Conservation (phyloP, 345 rosid species). For the Eucalyptus cloeziana region DNA sequence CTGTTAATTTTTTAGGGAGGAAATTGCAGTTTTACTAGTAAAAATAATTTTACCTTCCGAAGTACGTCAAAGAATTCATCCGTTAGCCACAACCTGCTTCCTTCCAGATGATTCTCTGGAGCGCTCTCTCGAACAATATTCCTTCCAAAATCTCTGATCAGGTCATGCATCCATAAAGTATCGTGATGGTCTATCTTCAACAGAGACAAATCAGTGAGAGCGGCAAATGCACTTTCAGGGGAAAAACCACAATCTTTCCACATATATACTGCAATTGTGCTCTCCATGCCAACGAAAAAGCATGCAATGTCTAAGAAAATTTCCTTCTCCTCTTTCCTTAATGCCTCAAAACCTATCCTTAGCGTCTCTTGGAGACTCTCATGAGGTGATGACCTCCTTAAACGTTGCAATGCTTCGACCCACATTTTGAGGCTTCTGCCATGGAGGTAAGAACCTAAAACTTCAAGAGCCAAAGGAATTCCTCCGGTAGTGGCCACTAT, state of each 20-base stretch:
- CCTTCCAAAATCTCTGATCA: neutral
- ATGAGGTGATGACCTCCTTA: neutral
- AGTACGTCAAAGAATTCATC: neutral
- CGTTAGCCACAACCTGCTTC: neutral
- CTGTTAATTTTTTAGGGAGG: neutral
- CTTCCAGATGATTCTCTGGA: no score
- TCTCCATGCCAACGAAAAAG: neutral
- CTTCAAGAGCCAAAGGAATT: neutral
- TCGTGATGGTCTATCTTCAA: neutral
- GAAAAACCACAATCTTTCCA: neutral
- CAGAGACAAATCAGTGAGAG: neutral
- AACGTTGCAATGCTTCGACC: neutral
- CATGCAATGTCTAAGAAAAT: neutral
- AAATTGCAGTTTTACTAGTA: neutral
- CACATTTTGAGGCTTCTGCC: neutral
- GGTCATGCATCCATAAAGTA: neutral
- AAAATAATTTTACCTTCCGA: neutral
- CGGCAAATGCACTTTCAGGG: neutral
- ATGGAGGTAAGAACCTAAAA: neutral
- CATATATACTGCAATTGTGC: accelerated
- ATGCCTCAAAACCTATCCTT: neutral
- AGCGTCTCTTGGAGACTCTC: neutral
- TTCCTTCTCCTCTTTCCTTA: neutral
- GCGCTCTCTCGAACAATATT: neutral
- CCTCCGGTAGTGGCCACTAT: neutral